Base-by-base conservation (phyloP, 2,329 filamentous ascomycete genomes). In the Neofusicoccum cordaticola region DNA sequence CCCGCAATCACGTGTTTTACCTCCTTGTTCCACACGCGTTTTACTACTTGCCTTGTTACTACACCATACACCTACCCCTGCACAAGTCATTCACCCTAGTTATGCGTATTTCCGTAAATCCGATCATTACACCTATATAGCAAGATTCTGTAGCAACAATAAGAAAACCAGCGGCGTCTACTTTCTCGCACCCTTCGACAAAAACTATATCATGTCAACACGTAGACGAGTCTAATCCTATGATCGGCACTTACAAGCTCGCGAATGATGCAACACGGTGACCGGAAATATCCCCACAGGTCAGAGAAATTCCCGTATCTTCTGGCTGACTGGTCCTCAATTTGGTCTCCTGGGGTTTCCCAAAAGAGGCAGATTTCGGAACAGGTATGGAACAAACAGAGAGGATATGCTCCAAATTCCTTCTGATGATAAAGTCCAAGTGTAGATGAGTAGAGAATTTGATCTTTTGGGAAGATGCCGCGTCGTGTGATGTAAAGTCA, bases 281-380 rank as follows among this genome's bases (percentile, higher is more conserved):
- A 5, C 65, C 67, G 34, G 67, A 66, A 0, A 66, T 63, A 12
- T 68, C 67, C n/a, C 67, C 67, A 44, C 66, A 68, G 1, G 67
- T 68, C 11, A 68, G 22, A 6, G 60, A 65, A 34, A 67, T 52
- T 3, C 1, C n/a, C 3, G n/a, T 7, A 0, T 22, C 17, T 27
- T 5, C 11, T 1, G 9, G 7, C 0, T 11, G 9, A 8, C 1
- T 12, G 35, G n/a, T 13, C 2, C 0, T 1, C 22, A 22, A 35
- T 0, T 3, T 51, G 22, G 4, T 4, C 2, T 1, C 15, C n/a
- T 31, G 53, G 61, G 17, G 67, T 65, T 19, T 53, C 27, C 22
- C 67, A 68, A 22, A 22, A 3, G 22, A 22, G 22, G 22, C 2
- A 22, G 22, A 22, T 3, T 22, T 22, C 3, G 22, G 22, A 22